Evolutionary conservation across 129 eudicot species (phyloP), one percentile per base, ranked within the genome.

Genomic region (Chrysanthemum lavandulifolium): DNA sequence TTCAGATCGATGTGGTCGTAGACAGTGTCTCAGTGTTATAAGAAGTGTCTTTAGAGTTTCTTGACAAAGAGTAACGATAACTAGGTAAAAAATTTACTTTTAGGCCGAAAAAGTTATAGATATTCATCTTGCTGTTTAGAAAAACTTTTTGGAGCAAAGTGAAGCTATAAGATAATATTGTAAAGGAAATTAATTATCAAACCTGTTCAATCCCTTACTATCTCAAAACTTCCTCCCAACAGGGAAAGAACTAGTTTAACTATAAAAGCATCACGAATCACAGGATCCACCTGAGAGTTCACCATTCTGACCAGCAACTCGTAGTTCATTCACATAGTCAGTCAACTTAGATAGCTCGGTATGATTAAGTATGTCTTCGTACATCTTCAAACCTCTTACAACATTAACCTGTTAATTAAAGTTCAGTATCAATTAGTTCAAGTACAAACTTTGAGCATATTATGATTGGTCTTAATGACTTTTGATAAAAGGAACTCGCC

Each of bases 211-310:
- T 73, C 92, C 90, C 86, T 68, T 82, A 84, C 91, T 82, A 82
- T 89, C 92, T 86, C 88, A 89, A 69, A 80, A 86, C 96, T 73
- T 84, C 92, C 80, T 77, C 71, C 88, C 90, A 72, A 86, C 85
- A 86, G 82, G 82, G 92, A 84, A 86, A 82, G 88, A 85, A 85
- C 77, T 68, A 86, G 85, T 68, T 56, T 81, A 82, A 86, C 89
- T 81, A 83, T 67, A 79, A 87, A 85, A 87, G 84, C 91, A 87
- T 90, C 91, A 87, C 94, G 84, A 86, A 86, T 81, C 91, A 80
- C 80, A 68, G 89, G 90, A 79, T 87, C 91, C 91, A 94, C 98
- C 98, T 85, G 93, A 86, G 82, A 95, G 96, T 83, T 91, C 90
- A 18, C 99, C 97, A 67, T 88, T 95, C 77, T 86, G 97, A 71